Conservation (phyloP, 1,284 basidiomycete species). For the Blastosporella zonata region DNA sequence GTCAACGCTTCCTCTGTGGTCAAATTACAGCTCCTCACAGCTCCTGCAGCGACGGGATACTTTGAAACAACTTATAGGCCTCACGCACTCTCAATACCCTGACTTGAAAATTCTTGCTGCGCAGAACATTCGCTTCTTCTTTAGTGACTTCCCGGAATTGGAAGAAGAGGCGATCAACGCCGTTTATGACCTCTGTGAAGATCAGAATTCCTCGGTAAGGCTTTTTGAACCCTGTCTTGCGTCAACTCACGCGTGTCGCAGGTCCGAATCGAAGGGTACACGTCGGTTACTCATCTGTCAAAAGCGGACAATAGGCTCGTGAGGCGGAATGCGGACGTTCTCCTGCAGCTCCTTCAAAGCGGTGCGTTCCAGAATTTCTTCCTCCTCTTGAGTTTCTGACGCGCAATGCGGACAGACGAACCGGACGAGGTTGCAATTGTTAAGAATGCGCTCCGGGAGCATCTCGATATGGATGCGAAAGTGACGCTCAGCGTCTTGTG, state of each 20-base stretch:
- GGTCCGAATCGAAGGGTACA: slow-evolving; percentile 68
- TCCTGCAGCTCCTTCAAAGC: slow-evolving; percentile 70
- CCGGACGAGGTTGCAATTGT: slow-evolving; percentile 60
- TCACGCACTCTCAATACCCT: slow-evolving; percentile 32
- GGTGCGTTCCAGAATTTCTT: slow-evolving; percentile 42
- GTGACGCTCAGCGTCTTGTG: slow-evolving; percentile 63
- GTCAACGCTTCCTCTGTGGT: slow-evolving; percentile 2
- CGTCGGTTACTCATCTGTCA: slow-evolving; percentile 63
- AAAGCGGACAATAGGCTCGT: slow-evolving; percentile 55
- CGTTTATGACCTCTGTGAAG: slow-evolving; percentile 73
- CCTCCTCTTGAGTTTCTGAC: slow-evolving; percentile 2
- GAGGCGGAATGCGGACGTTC: slow-evolving; percentile 67
- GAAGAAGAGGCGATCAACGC: slow-evolving; percentile 73
- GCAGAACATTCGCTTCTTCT: slow-evolving; percentile 51
- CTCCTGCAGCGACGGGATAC: slow-evolving; percentile 32
- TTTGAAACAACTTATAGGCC: slow-evolving; percentile 32
- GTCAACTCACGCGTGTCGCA: slow-evolving; percentile 27
- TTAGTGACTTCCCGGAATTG: slow-evolving; percentile 63
- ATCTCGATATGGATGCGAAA: slow-evolving; percentile 60
- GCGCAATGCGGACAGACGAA: slow-evolving; percentile 46
- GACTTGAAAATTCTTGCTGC: slow-evolving; percentile 57
- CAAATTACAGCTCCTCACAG: slow-evolving; percentile 1
- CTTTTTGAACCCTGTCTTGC: not conserved
- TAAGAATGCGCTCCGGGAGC: slow-evolving; percentile 55
- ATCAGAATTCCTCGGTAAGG: slow-evolving; percentile 52